Base-by-base conservation (phyloP, 768 basidiomycete species). In the Russula ochroleuca region DNA sequence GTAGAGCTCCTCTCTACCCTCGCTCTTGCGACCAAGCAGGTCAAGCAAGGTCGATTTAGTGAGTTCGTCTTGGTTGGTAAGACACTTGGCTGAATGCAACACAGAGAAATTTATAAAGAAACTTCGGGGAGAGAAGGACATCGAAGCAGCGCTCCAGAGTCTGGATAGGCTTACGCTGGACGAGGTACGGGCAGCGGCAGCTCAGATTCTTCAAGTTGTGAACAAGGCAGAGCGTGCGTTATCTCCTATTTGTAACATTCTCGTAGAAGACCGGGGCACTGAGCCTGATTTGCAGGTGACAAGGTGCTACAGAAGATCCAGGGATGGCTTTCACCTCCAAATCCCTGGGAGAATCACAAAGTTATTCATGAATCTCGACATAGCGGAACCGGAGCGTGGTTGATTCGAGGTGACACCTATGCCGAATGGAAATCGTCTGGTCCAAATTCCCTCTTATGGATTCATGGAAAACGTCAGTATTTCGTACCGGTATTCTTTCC, bases 31-130 rank as follows among this genome's bases (percentile, higher is more conserved):
- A 57, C 61, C 5, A 50, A 50, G n/a, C 28, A 62, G 15, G 48
- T 62, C 15, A 50, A 35, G 0, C 38, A 43, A 9, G 48, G 61
- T 2, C 43, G 25, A 48, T 40, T 62, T 2, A 62, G 55, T 62
- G 10, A 62, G 61, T 41, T 0, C 1, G 1, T 9, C 3, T 11
- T 41, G 14, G 13, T 11, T 5, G 10, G 9, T 31, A 6, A 2
- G 45, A 14, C 7, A 23, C 15, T 35, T 23, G 1, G 5, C 48
- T 62, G 11, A 56, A 41, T 7, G 8, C 15, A 9, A 13, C 3
- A n/a, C 25, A 62, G 61, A 56, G 45, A 62, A 62, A 40, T 56
- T 56, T 4, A 21, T 41, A 1, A 56, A 31, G 47, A 56, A 54
- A 25, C 8, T 62, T 3, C 14, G 48, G 1, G 61, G 61, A 48